A percentile compares a stretch with the other conserved stretches of the same genome.
phyloP scores from a whole-genome alignment of 148 eudicot genomes.

The Diospyros lotus region DNA sequence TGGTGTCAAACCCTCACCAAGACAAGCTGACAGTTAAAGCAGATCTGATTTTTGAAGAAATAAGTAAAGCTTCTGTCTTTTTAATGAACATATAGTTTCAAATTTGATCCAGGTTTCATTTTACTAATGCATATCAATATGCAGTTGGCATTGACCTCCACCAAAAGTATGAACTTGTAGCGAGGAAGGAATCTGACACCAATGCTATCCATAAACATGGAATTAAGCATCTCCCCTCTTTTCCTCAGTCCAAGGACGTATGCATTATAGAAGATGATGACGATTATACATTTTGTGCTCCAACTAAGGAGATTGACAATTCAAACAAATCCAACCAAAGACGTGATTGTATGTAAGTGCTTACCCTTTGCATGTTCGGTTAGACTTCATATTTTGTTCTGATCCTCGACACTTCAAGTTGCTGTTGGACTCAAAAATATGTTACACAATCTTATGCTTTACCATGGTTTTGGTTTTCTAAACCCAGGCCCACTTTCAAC shows the following conservation, averaged over 20 bases:
- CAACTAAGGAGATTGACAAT: slow-evolving; percentile 25
- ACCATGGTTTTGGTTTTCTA: not conserved
- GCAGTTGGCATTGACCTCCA: slow-evolving; percentile 93
- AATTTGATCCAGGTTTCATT: not conserved
- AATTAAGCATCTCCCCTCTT: slow-evolving; percentile 33
- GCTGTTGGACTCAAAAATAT: not conserved
- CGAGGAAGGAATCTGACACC: slow-evolving; percentile 30
- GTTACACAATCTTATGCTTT: not conserved
- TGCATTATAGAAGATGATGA: slow-evolving; percentile 34
- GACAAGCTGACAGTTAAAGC: slow-evolving; percentile 74
- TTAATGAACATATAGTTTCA: not conserved
- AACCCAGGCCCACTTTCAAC: slow-evolving; percentile 77
- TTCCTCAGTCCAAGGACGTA: slow-evolving; percentile 33
- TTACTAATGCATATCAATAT: slow-evolving; percentile 12
- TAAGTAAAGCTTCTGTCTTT: slow-evolving; percentile 39
- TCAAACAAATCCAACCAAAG: slow-evolving; percentile 27
- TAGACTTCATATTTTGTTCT: no score
- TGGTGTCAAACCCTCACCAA: slow-evolving; percentile 47
- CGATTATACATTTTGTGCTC: slow-evolving; percentile 26
- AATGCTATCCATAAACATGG: slow-evolving; percentile 29
- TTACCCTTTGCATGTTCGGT: not conserved
- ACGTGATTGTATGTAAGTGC: slow-evolving; percentile 41
- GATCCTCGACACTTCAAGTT: not conserved
- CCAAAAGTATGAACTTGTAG: slow-evolving; percentile 33
- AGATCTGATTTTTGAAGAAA: slow-evolving; percentile 78